phyloP scores from a whole-genome alignment of 257 asterid species.

The Ligustrum vulgare region DNA sequence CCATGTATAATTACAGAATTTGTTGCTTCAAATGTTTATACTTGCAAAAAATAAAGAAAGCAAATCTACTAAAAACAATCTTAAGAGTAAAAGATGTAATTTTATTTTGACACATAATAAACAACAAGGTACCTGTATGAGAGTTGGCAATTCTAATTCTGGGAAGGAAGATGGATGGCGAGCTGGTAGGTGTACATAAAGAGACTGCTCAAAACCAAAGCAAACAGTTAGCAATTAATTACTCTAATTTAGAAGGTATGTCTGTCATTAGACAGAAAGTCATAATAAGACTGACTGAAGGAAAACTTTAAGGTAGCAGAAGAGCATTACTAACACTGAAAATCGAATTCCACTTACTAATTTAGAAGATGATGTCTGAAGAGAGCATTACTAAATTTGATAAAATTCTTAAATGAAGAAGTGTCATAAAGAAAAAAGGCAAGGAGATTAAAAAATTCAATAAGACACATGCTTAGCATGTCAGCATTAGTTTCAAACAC shows the following conservation, averaged over 20 bases:
- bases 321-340: not conserved
- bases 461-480: not conserved
- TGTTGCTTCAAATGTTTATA: not conserved
- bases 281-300: not conserved
- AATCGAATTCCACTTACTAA: not conserved
- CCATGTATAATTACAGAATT: not conserved
- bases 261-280: not conserved
- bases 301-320: not conserved
- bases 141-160: conserved; percentile 89
- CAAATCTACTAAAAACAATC: not conserved
- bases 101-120: conserved; percentile 5
- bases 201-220: conserved; percentile 61
- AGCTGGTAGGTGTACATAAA: conserved; percentile 90
- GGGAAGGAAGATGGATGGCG: conserved; percentile 93
- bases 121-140: conserved; percentile 64
- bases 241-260: conserved; percentile 1
- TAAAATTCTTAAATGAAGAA: not conserved
- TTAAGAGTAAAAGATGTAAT: not conserved
- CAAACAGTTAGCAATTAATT: conserved; percentile 16
- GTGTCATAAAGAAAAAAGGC: not conserved
- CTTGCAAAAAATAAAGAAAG: not conserved
- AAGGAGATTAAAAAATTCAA: not conserved
- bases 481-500: not conserved
- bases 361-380: not conserved
- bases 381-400: not conserved